Base-by-base conservation (phyloP, 2,329 filamentous ascomycete species). In the Fusarium torreyae region DNA sequence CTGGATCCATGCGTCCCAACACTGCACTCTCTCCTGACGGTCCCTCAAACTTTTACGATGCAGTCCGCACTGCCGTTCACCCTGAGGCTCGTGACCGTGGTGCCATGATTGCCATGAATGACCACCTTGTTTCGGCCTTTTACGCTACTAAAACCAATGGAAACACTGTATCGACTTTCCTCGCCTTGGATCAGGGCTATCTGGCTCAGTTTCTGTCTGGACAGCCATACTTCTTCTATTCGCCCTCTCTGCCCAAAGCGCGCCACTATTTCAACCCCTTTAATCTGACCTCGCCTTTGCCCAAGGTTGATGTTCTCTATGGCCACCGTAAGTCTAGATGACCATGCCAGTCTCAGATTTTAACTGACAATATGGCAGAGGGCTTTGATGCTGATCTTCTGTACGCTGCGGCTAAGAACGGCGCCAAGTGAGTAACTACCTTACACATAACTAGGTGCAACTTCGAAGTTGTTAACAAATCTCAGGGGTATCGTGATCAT, bases 91-190 rank as follows among this genome's bases (percentile, higher is more conserved):
- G 71, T 6, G 79, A 82, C 57, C 79, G 87, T 1, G 87, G 87
- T 24, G 81, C 83, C 5, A 83, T 89, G 80, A 81, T 89, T 14
- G 84, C 86, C 2, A 77, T 89, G 49, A 89, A 88, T 71, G 87
- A 90, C 73, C 85, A 87, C 40, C 87, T 89, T 57, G 81, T 82
- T 10, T 74, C 66, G 2, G 85, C 86, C 15, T 88, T 83, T 74
- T 89, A 86, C 75, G 84, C 81, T 4, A 86, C 86, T 46, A 89
- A 89, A 77, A 87, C 83, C n/a, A 86, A 89, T 66, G 86, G 87
- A 24, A 89, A 89, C 75, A 82, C 84, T 0, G 79, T 88, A 31
- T 87, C 89, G 67, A 89, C 87, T 3, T 89, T 90, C 81, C 84
- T 83, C 69, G 80, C 84, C 0, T 77, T 78, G 14, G 87, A 89